Conservation (phyloP, 169 alveolate genomes). For the Plasmodium gaboni region DNA sequence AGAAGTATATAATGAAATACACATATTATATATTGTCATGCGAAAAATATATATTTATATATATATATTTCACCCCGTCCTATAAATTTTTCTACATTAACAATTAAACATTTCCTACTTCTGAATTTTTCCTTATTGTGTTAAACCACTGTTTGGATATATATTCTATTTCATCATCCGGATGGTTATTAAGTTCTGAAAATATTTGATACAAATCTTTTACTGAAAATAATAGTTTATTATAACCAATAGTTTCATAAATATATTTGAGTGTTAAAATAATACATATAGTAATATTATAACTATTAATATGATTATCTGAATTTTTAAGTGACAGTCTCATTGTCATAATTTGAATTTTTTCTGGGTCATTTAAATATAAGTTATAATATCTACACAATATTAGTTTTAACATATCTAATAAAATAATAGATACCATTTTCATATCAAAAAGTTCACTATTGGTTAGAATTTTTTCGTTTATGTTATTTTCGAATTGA, state of each 20-base stretch:
- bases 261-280: conserved; percentile 56
- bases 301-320: conserved; percentile 27
- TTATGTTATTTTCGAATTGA: conserved; percentile 16
- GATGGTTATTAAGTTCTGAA: conserved; percentile 67
- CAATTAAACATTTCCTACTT: neutral
- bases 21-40: no score
- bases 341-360: conserved; percentile 73
- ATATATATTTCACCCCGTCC: no score
- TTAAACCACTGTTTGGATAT: conserved; percentile 59
- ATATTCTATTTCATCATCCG: conserved; percentile 70
- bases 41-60: no score
- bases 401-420: conserved; percentile 49
- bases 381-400: conserved; percentile 23
- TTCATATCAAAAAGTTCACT: conserved; percentile 29
- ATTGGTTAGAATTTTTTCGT: conserved; percentile 32
- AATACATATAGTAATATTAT: conserved; percentile 34
- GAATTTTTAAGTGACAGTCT: conserved; percentile 66
- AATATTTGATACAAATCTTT: conserved; percentile 61
- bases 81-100: neutral
- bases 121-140: conserved; percentile 28
- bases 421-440: conserved; percentile 8
- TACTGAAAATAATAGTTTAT: conserved; percentile 30
- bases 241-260: conserved; percentile 69
- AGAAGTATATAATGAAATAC: no score
- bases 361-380: conserved; percentile 61